Conservation (phyloP, 1,284 basidiomycete genomes). For the Macrocybe sp. region DNA sequence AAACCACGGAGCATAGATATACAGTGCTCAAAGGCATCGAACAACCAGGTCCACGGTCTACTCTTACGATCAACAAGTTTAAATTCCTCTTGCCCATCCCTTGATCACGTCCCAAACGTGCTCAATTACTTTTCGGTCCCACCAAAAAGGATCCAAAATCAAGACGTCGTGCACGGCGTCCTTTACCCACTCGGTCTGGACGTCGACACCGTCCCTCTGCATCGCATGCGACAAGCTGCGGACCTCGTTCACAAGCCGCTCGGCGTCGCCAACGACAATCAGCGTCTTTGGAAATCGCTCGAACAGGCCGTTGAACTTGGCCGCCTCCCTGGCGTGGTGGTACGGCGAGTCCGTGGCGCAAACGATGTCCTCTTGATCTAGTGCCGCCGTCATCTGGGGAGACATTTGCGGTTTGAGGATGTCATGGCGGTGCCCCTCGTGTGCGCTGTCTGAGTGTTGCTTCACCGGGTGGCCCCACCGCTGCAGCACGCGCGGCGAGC, state of each 20-base stretch:
- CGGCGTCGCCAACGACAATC: slow-evolving; percentile 36
- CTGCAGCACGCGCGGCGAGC: slow-evolving; percentile 36
- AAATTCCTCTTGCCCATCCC: slow-evolving; percentile 20
- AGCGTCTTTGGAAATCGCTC: slow-evolving; percentile 38
- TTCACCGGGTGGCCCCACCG: slow-evolving; percentile 28
- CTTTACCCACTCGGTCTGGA: slow-evolving; percentile 25
- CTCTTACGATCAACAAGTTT: too few species aligned
- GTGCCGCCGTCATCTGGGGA: neutral
- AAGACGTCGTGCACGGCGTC: slow-evolving; percentile 33
- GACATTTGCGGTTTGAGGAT: slow-evolving; percentile 8
- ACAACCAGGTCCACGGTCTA: too few species aligned
- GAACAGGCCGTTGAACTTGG: slow-evolving; percentile 29
- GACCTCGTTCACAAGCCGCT: slow-evolving; percentile 31
- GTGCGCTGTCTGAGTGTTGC: slow-evolving; percentile 19
- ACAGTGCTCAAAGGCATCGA: too few species aligned
- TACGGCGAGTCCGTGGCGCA: slow-evolving; percentile 11
- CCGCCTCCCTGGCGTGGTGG: slow-evolving; percentile 18
- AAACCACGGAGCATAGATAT: too few species aligned
- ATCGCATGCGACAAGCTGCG: slow-evolving; percentile 27
- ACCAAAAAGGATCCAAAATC: slow-evolving; percentile 29
- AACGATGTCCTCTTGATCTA: too few species aligned
- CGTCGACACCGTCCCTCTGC: slow-evolving; percentile 29
- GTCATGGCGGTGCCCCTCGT: slow-evolving; percentile 12
- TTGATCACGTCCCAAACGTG: slow-evolving; percentile 24
- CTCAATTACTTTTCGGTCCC: slow-evolving; percentile 24